A percentile compares a stretch with the other conserved stretches of the same genome.
Conservation (phyloP, 2,329 filamentous ascomycete species). For the Bipolaris zeicola region DNA sequence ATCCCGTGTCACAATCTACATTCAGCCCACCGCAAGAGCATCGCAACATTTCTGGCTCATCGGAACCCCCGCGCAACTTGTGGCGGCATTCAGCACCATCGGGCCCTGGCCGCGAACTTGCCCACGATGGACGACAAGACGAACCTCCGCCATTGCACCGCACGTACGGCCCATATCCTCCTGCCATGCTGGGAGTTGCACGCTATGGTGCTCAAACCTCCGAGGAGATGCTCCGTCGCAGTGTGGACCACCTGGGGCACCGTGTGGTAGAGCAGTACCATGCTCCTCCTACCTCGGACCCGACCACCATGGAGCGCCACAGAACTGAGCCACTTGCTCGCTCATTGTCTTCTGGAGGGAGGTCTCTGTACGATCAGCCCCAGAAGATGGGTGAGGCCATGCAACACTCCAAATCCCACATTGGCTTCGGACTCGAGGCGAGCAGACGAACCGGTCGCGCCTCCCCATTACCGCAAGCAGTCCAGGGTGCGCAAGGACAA, state of each 20-base stretch:
- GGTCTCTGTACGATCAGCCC: constrained; percentile 47
- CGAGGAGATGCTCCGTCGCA: constrained; percentile 43
- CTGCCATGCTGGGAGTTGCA: constrained; percentile 28
- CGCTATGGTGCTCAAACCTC: constrained; percentile 31
- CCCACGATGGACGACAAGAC: constrained; percentile 37
- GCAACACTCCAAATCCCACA: constrained; percentile 67
- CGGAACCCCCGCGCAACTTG: constrained; percentile 32
- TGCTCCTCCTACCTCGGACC: constrained; percentile 48
- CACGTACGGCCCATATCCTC: constrained; percentile 39
- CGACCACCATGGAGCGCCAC: constrained; percentile 41
- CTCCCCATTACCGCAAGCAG: constrained; percentile 89
- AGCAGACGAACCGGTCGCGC: constrained; percentile 81
- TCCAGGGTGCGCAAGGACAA: constrained; percentile 87
- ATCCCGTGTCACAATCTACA: constrained; percentile 46
- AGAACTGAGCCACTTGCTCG: constrained; percentile 43
- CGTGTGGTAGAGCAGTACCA: constrained; percentile 48
- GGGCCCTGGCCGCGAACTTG: constrained; percentile 31
- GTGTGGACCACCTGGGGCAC: constrained; percentile 40
- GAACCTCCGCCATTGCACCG: constrained; percentile 38
- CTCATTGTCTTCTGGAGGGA: constrained; percentile 43
- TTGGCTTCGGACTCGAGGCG: constrained; percentile 75
- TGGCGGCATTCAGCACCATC: constrained; percentile 41
- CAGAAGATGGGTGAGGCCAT: constrained; percentile 58
- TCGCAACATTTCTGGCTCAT: constrained; percentile 21
- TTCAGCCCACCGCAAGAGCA: constrained; percentile 46